A percentile compares a stretch with the other conserved stretches of the same genome.
phyloP scores from a whole-genome alignment of 495 filamentous ascomycete species.

The Endocarpon pusillum region DNA sequence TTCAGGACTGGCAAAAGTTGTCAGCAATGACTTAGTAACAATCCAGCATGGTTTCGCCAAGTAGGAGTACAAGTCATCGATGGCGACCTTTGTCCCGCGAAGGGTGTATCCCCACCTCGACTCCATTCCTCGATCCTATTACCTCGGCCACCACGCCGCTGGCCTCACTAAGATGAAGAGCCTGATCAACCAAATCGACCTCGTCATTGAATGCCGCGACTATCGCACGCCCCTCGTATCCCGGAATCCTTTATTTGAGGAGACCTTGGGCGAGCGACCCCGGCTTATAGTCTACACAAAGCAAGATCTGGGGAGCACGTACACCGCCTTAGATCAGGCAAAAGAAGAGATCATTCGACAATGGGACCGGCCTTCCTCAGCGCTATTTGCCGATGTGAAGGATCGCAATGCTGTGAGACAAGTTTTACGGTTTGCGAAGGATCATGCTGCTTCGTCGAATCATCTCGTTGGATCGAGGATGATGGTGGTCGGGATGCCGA shows the following conservation, averaged over 20 bases:
- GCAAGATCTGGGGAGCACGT: conserved; percentile 45
- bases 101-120: conserved; percentile 46
- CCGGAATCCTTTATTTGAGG: conserved; percentile 81
- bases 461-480: conserved; percentile 55
- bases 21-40: too few species aligned
- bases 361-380: conserved; percentile 39
- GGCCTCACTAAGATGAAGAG: conserved; percentile 77
- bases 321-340: conserved; percentile 16
- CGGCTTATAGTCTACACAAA: conserved; percentile 88
- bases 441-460: conserved; percentile 25
- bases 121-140: conserved; percentile 77
- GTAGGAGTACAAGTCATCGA: background rate
- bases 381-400: conserved; percentile 46
- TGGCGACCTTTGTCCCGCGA: conserved; percentile 51
- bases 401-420: conserved; percentile 29
- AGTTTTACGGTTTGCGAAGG: conserved; percentile 39
- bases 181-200: conserved; percentile 61
- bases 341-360: conserved; percentile 33
- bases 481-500: conserved; percentile 92
- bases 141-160: conserved; percentile 80
- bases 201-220: conserved; percentile 91
- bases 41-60: background rate
- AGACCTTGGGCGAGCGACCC: conserved; percentile 45
- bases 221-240: conserved; percentile 77
- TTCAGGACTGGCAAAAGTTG: too few species aligned